Evolutionary conservation across 345 rosid genomes (phyloP).

Genomic region (Arabis hirsuta): DNA sequence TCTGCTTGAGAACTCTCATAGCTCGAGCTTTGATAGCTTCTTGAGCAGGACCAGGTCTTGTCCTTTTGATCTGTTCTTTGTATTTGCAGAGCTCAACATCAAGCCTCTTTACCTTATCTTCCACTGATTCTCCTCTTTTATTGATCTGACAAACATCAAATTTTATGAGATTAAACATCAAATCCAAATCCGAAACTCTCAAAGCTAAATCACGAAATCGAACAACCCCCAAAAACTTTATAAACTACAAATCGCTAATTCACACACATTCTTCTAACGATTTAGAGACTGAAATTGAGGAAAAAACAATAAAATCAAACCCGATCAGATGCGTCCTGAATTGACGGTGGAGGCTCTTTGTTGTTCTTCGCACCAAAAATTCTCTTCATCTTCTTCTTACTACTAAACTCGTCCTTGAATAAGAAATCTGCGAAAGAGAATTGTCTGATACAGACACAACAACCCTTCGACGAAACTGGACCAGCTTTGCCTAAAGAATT

Average conservation of each 20-base stretch:
- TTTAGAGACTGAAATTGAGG: background rate
- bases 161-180: background rate
- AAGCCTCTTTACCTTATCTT: slow-evolving; percentile 82
- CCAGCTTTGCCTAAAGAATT: background rate
- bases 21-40: slow-evolving; percentile 94
- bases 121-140: slow-evolving; percentile 90
- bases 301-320: slow-evolving; percentile 36
- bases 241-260: background rate
- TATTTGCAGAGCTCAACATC: slow-evolving; percentile 78
- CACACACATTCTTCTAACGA: background rate
- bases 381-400: slow-evolving; percentile 67
- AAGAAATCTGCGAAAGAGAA: background rate
- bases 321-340: slow-evolving; percentile 86
- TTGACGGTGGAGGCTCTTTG: slow-evolving; percentile 90
- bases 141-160: slow-evolving; percentile 54
- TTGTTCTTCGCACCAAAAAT: slow-evolving; percentile 89
- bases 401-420: background rate
- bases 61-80: slow-evolving; percentile 84
- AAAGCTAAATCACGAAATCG: background rate
- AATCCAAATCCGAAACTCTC: background rate
- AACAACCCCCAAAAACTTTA: background rate
- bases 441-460: background rate
- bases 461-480: background rate
- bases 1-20: slow-evolving; percentile 88
- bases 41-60: slow-evolving; percentile 93